Base-by-base conservation (phyloP, 768 basidiomycete genomes). In the Hypholoma fasciculare region DNA sequence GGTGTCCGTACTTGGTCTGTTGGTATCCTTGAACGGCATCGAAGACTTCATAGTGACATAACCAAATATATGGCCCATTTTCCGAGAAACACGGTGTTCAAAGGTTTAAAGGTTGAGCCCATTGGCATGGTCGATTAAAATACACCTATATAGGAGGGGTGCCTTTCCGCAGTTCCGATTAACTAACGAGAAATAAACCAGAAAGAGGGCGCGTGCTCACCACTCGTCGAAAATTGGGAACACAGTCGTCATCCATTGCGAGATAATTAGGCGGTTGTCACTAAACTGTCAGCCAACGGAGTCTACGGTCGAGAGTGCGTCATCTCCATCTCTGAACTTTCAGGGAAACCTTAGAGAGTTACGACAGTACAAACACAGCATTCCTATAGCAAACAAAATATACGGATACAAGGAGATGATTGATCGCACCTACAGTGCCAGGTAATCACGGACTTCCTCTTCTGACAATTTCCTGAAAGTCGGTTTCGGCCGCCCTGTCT, bases 391-490 rank as follows among this genome's bases (percentile, higher is more conserved):
- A 52, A 55, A 57, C 56, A 61, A 61, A 60, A 61, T 57, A 61
- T 64, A 65, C 44, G 65, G 62, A 58, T 64, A 61, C 63, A 69
- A 65, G 38, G 53, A 47, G 62, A 60, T 59, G 62, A 56, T 51
- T 62, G 61, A 73, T 51, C 36, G 37, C 57, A 55, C 54, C 69
- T 87, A 94, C 77, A 94, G 75, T 38, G 92, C 88, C 71, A 98
- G 76, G 76, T 98, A 99, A 76, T 99, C 97, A 61, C 88, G 85
- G 59, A 99, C 93, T 78, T 99, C 97, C 72, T 96, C 93, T 77
- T 99, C 96, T 19, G 87, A 88, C 68, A 99, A 75, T 75, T 97
- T 98, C 71, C 97, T 82, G 79, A 99, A 98, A 19, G 93, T 92
- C 17, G 96, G 90, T 71, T 84, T 90, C 36, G 86, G 86, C 55